phyloP scores from a whole-genome alignment of 495 filamentous ascomycete species.

The Pseudoneurospora amorphoporcata region DNA sequence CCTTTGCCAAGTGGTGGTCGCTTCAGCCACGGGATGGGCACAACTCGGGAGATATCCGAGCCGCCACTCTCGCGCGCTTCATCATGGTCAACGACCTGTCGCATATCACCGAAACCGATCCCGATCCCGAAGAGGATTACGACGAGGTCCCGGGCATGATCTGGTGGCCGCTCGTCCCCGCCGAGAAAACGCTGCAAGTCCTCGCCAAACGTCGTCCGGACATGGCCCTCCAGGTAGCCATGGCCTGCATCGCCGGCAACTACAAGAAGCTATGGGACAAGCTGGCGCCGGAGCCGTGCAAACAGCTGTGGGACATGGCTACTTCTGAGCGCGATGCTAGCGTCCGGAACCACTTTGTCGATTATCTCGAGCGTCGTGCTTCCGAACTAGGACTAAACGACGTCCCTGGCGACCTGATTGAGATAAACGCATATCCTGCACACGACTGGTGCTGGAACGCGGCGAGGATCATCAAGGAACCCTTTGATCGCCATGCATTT shows the following conservation, averaged over 20 bases:
- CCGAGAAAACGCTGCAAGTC: neutral
- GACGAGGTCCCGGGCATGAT: neutral
- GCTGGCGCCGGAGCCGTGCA: neutral
- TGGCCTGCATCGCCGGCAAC: neutral
- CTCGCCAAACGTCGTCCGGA: neutral
- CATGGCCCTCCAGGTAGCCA: neutral
- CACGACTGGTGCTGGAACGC: neutral
- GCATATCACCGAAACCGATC: neutral
- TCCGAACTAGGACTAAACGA: neutral
- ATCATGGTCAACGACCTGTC: neutral
- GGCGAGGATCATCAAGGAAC: neutral
- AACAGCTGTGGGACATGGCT: neutral
- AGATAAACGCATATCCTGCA: fast-evolving
- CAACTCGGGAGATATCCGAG: neutral
- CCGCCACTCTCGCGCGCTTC: neutral
- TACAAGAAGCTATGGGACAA: neutral
- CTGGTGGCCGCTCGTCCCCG: neutral
- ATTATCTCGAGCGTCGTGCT: neutral
- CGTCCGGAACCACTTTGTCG: neutral
- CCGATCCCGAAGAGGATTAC: neutral
- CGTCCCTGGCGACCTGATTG: too few species aligned
- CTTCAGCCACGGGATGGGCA: neutral
- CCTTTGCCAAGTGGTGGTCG: constrained; percentile 4
- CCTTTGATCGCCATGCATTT: neutral
- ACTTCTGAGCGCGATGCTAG: neutral